A percentile compares a stretch with the other conserved stretches of the same genome.
Evolutionary conservation across 2,329 filamentous ascomycete species (phyloP).

Genomic region (Ophiobolus disseminans): DNA sequence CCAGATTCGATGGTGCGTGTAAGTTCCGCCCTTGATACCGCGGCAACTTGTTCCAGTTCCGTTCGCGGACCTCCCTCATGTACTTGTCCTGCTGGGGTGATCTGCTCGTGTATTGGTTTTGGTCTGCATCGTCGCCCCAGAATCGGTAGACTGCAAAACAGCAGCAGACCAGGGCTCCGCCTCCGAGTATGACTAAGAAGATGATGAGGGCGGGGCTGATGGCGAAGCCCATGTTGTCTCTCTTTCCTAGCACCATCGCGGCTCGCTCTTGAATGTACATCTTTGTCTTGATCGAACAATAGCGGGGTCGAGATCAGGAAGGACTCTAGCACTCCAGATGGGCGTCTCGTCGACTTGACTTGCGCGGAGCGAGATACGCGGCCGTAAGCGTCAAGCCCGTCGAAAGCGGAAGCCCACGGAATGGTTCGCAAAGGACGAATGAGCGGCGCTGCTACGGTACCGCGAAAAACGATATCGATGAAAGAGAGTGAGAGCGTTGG

Average conservation of each 20-base stretch:
- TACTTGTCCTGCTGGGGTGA: constrained; percentile 41
- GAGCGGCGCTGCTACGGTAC: background rate
- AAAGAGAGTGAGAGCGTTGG: background rate
- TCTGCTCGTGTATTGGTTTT: constrained; percentile 12
- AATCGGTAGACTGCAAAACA: constrained; percentile 33
- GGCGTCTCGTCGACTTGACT: background rate
- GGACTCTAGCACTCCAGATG: background rate
- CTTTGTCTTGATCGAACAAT: background rate
- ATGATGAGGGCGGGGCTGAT: constrained; percentile 37
- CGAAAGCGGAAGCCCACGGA: background rate
- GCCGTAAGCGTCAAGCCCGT: constrained; percentile 2
- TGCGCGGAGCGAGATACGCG: background rate
- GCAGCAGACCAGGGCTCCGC: constrained; percentile 25
- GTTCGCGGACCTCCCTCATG: constrained; percentile 40
- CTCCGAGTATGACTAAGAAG: constrained; percentile 39
- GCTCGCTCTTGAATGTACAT: constrained; percentile 1
- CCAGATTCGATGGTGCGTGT: constrained; percentile 8
- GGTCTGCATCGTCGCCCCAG: constrained; percentile 14
- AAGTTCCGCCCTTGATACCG: constrained; percentile 5
- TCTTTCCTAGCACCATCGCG: constrained; percentile 24
- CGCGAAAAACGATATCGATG: background rate
- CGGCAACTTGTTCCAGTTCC: constrained; percentile 29
- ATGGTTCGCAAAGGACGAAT: background rate
- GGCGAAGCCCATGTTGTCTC: constrained; percentile 37
- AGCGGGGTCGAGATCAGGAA: no score